phyloP scores from a whole-genome alignment of 257 asterid species.

The Plantago major region DNA sequence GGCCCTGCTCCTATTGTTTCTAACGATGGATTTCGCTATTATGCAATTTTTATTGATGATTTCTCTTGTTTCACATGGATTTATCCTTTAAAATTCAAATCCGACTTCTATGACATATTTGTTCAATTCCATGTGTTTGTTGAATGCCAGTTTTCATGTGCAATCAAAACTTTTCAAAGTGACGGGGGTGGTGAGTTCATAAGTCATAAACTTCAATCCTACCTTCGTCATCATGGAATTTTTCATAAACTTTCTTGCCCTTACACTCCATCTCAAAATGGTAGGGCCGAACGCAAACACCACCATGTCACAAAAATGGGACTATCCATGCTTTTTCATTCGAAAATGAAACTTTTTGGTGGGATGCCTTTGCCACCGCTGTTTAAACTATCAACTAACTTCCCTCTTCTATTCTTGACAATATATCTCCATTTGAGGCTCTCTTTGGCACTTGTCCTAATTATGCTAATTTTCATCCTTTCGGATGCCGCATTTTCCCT shows the following conservation, averaged over 20 bases:
- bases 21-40: too few relatives aligned
- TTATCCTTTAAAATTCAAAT: too few relatives aligned
- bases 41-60: too few relatives aligned
- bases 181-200: background rate
- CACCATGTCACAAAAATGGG: slow-evolving; percentile 9
- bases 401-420: background rate
- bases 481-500: slow-evolving; percentile 12
- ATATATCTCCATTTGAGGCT: slow-evolving; percentile 3
- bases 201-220: background rate
- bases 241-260: slow-evolving; percentile 8
- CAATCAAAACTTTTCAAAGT: too few relatives aligned
- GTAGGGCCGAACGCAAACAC: background rate
- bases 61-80: too few relatives aligned
- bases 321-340: background rate
- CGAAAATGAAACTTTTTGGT: slow-evolving; percentile 11
- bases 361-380: slow-evolving; percentile 1
- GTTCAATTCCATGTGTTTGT: too few relatives aligned
- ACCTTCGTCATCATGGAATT: background rate
- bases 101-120: too few relatives aligned
- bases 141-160: too few relatives aligned
- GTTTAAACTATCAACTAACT: background rate
- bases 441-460: background rate
- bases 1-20: too few relatives aligned
- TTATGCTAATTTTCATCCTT: slow-evolving; percentile 13
- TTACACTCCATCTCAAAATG: background rate